phyloP scores from a whole-genome alignment of 306 rosid genomes.

The Rosa lucieae region DNA sequence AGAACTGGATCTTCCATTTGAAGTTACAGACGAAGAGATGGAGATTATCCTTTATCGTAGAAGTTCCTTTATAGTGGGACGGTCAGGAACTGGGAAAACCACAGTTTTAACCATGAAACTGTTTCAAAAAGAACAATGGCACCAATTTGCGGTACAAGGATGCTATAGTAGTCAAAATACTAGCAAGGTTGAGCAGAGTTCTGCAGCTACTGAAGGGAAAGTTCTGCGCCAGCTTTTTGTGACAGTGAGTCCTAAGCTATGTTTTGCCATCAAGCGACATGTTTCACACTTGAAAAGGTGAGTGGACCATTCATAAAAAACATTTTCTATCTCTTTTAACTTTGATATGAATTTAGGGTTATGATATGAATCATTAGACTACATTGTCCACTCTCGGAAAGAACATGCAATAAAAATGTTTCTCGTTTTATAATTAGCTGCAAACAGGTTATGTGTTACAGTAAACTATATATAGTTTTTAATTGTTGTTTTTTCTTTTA shows the following conservation, averaged over 20 bases:
- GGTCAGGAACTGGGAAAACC: slow-evolving; percentile 91
- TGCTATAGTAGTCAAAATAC: slow-evolving; percentile 18
- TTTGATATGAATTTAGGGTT: neutral
- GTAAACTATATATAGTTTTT: neutral
- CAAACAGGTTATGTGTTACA: neutral
- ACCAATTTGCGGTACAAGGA: slow-evolving; percentile 39
- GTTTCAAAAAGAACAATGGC: slow-evolving; percentile 50
- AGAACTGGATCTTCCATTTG: slow-evolving; percentile 75
- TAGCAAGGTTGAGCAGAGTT: slow-evolving; percentile 16
- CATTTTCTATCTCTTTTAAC: neutral
- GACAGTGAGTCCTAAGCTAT: slow-evolving; percentile 78
- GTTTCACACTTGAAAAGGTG: slow-evolving; percentile 70
- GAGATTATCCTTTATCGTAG: slow-evolving; percentile 53
- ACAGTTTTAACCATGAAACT: slow-evolving; percentile 79
- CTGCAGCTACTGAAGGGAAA: slow-evolving; percentile 22
- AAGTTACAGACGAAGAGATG: slow-evolving; percentile 63
- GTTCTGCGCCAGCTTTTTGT: slow-evolving; percentile 64
- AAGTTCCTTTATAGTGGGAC: slow-evolving; percentile 71
- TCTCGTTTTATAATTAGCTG: neutral
- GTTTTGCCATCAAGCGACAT: slow-evolving; percentile 65
- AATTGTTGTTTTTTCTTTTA: neutral
- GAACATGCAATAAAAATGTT: neutral
- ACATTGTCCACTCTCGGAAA: neutral
- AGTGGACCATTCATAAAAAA: neutral
- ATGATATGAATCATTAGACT: neutral